A percentile compares a stretch with the other conserved stretches of the same genome.
Conservation (phyloP, 768 basidiomycete species). For the Serendipita sp. region DNA sequence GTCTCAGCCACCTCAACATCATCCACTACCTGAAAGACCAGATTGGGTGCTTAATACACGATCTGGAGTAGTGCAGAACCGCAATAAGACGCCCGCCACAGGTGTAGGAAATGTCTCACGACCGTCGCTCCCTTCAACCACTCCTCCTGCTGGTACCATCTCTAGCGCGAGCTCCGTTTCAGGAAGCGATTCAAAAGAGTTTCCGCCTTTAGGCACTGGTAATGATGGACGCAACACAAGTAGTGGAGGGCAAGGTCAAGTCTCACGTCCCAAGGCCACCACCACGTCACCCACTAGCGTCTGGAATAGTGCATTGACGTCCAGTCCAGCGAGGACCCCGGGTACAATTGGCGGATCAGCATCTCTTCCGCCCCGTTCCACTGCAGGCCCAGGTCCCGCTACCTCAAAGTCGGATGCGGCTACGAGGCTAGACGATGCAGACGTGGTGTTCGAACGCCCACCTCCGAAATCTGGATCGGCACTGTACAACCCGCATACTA, state of each 20-base stretch:
- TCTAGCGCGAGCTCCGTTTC: slow-evolving; percentile 17
- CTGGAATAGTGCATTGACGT: neutral
- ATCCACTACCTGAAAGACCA: slow-evolving; percentile 65
- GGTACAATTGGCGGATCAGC: neutral
- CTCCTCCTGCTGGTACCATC: slow-evolving; percentile 7
- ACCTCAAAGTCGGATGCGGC: neutral
- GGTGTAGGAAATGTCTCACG: neutral
- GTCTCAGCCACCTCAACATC: slow-evolving; percentile 30
- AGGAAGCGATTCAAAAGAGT: slow-evolving; percentile 8
- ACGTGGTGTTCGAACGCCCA: slow-evolving; percentile 32
- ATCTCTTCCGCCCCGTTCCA: neutral
- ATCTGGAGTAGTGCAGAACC: slow-evolving; percentile 13
- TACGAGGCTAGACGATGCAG: slow-evolving; percentile 29
- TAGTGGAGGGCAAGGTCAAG: neutral
- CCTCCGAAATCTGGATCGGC: slow-evolving; percentile 30
- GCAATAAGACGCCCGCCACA: neutral
- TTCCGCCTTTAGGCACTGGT: neutral
- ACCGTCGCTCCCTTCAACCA: neutral
- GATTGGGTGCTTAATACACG: slow-evolving; percentile 83
- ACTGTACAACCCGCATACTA: slow-evolving; percentile 20
- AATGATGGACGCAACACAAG: too few relatives aligned
- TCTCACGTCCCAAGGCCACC: neutral
- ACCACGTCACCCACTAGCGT: neutral
- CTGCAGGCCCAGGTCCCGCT: neutral
- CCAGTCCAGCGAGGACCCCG: neutral